Conservation (phyloP, 2,329 filamentous ascomycete genomes). For the Colletotrichum graminicola region DNA sequence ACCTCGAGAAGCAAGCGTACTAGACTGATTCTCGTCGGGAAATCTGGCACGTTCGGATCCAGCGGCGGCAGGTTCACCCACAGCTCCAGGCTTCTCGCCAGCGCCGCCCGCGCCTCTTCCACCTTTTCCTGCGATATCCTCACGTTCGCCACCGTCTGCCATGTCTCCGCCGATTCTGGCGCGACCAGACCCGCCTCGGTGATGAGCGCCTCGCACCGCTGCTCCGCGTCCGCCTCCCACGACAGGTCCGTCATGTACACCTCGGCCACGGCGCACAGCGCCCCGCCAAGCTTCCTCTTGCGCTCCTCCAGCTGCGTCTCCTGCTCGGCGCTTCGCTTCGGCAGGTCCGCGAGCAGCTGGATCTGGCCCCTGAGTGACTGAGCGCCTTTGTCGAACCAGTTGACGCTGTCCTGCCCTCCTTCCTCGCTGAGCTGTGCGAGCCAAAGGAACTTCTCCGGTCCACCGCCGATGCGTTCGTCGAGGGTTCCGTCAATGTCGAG, state of each 20-base stretch:
- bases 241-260: slow-evolving; percentile 99
- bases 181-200: slow-evolving; percentile 91
- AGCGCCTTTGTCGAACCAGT: slow-evolving; percentile 79
- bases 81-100: slow-evolving; percentile 81
- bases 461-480: slow-evolving; percentile 80
- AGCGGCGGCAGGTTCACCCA: slow-evolving; percentile 85
- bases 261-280: slow-evolving; percentile 94
- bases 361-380: slow-evolving; percentile 79
- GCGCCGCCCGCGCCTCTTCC: slow-evolving; percentile 83
- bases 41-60: slow-evolving; percentile 83
- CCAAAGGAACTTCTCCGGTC: slow-evolving; percentile 94
- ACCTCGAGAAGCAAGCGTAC: slow-evolving; percentile 91
- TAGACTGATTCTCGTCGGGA: slow-evolving; percentile 86
- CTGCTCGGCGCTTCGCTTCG: slow-evolving; percentile 54
- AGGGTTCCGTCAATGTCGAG: slow-evolving; percentile 81
- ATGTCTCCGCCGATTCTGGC: slow-evolving; percentile 85
- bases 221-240: slow-evolving; percentile 91
- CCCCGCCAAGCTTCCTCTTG: slow-evolving; percentile 85
- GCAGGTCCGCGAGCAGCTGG: slow-evolving; percentile 67
- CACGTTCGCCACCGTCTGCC: slow-evolving; percentile 95
- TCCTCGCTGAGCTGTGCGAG: slow-evolving; percentile 88
- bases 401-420: slow-evolving; percentile 73
- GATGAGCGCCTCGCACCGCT: slow-evolving; percentile 86
- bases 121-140: slow-evolving; percentile 86
- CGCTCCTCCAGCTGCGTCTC: slow-evolving; percentile 71